These are phyloP conservation scores for Saturnispora bothae DNA, from an alignment of 805 yeast species.

Conservation along the genomic window DNA sequence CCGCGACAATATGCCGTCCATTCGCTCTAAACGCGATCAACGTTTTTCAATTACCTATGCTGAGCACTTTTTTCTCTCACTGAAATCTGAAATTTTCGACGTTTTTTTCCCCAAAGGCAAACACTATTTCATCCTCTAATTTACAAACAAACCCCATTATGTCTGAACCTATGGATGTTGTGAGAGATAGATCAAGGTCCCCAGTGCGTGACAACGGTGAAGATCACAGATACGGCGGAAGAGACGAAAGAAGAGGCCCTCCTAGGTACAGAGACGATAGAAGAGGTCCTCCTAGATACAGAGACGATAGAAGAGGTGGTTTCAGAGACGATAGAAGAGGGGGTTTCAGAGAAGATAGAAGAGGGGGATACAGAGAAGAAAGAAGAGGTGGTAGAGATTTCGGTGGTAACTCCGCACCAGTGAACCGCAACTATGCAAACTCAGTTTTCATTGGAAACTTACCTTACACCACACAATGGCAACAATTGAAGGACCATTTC, in stretches of 20 bases:
- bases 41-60: too few species aligned
- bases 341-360: slow-evolving; percentile 7
- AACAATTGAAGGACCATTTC: slow-evolving; percentile 51
- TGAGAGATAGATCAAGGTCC: slow-evolving; percentile 35
- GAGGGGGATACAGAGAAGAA: slow-evolving; percentile 12
- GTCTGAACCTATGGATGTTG: slow-evolving; percentile 54
- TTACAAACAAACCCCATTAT: slow-evolving; percentile 16
- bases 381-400: slow-evolving; percentile 19
- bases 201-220: slow-evolving; percentile 20
- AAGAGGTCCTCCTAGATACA: too few species aligned
- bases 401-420: slow-evolving; percentile 18
- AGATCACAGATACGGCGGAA: slow-evolving; percentile 13
- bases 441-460: slow-evolving; percentile 67
- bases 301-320: slow-evolving; percentile 22
- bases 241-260: too few species aligned
- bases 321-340: slow-evolving; percentile 20
- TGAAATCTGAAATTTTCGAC: too few species aligned
- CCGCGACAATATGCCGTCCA: too few species aligned
- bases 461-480: slow-evolving; percentile 52
- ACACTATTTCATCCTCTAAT: too few species aligned
- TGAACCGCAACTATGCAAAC: slow-evolving; percentile 52
- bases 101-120: too few species aligned
- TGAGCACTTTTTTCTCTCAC: too few species aligned
- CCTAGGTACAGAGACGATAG: too few species aligned
- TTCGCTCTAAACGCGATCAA: too few species aligned